Evolutionary conservation across 345 rosid genomes (phyloP).

Genomic region (Populus tremula): DNA sequence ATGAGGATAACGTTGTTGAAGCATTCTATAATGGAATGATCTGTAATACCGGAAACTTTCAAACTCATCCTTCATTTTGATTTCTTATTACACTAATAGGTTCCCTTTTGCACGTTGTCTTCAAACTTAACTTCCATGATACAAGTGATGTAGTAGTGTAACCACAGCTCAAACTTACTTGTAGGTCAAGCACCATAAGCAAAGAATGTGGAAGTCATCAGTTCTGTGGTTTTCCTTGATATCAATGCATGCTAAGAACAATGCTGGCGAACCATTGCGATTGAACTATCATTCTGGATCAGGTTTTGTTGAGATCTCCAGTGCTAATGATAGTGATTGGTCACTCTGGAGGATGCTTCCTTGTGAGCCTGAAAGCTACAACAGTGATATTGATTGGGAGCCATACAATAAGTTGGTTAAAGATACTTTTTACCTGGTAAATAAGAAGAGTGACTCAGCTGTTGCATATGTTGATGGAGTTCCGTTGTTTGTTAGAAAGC

Average conservation of each 20-base stretch:
- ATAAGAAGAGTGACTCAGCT: slow-evolving; percentile 75
- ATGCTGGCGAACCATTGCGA: slow-evolving; percentile 63
- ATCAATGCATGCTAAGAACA: slow-evolving; percentile 71
- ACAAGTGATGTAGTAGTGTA: background rate
- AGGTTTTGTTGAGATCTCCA: slow-evolving; percentile 64
- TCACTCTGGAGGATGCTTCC: slow-evolving; percentile 63
- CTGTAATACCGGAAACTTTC: background rate
- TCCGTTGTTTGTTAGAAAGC: slow-evolving; percentile 83
- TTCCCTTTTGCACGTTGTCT: background rate
- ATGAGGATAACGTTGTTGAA: background rate
- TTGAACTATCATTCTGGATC: slow-evolving; percentile 61
- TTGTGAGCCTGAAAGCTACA: slow-evolving; percentile 51
- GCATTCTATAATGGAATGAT: background rate
- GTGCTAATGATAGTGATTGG: slow-evolving; percentile 49
- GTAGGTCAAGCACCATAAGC: slow-evolving; percentile 73
- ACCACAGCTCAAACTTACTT: slow-evolving; percentile 22
- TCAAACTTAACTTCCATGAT: slow-evolving; percentile 1
- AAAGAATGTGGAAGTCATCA: slow-evolving; percentile 66
- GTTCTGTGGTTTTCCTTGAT: slow-evolving; percentile 76
- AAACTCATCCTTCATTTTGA: background rate
- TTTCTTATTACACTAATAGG: background rate
- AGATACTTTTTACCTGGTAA: slow-evolving; percentile 67
- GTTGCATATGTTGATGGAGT: slow-evolving; percentile 70
- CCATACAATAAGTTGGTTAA: slow-evolving; percentile 53
- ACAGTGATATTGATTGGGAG: slow-evolving; percentile 62